Evolutionary conservation across 805 yeast species (phyloP), one percentile per base, ranked within the genome.

Genomic region (Cyberlindnera japonica): DNA sequence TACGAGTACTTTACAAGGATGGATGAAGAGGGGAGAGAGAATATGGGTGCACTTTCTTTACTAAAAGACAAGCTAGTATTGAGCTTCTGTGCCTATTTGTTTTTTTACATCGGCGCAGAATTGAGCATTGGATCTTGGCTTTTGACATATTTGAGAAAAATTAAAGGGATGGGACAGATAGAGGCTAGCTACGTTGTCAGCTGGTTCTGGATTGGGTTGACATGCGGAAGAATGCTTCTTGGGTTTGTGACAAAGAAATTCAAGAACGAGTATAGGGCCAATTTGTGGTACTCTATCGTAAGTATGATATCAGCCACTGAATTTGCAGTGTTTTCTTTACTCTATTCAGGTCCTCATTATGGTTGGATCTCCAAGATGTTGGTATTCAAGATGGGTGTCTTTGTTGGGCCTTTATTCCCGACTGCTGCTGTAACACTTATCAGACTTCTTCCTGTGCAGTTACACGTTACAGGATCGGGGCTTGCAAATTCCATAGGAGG

Each of bases 401-500:
- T 72, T 49, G 71, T 79, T 27, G 91, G 90, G 0, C 90, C 90
- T 2, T 63, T 77, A 25, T 83, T 80, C 59, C 89, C 95, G 1
- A 79, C 90, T 6, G 75, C 84, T 0, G 77, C 83, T 37, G 75
- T 83, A 12, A 73, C 81, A 9, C 71, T 87, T 2, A 60, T 83
- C 33, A 76, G 78, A 40, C 64, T 78, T 2, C 58, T 87, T 31
- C 95, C 95, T 0, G 60, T 64, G 20, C 69, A 68, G 29, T 62
- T 73, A 38, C 83, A 83, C 38, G 74, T 83, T 9, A 62, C 77
- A 14, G 90, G 88, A 1, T 71, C 87, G 8, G 90, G 95, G 0
- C 67, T 83, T 39, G 76, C 83, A 16, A 79, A 89, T 41, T 89
- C 93, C 0, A 57, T 85, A 44, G 95, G 95, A 6, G 90, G 93